Evolutionary conservation across 768 basidiomycete genomes (phyloP), one percentile per base, ranked within the genome.

Genomic region (Lentinula sp.): DNA sequence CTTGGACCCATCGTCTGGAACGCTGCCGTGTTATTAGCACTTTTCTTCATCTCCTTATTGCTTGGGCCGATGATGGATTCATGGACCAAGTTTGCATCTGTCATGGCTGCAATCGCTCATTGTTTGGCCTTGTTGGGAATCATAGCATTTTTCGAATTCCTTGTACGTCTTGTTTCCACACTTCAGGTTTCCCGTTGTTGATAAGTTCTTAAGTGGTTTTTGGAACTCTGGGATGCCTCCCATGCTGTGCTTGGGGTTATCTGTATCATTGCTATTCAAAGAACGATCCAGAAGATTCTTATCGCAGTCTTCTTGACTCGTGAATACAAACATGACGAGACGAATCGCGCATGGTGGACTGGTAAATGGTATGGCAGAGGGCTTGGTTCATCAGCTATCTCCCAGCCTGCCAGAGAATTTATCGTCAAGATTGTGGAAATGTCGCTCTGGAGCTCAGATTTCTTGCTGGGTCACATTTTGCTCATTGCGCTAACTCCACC

Each of bases 321-420:
- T 69, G 97, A 99, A 75, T 96, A 90, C 81, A 98, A 98, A 77
- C 93, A 97, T 71, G 97, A 99, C 70, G 95, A 98, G 78, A 95
- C 93, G 32, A 98, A 98, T 77, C 83, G 92, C 63, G 95, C 95
- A 1, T 98, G 96, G 96, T 99, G 97, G 97, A 95, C 95, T 16
- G 95, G 95, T 63, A 89, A 91, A 78, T 98, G 97, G 97, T 95
- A 95, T 70, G 95, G 95, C 51, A 84, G 94, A 61, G 92, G 93
- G 33, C 80, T 99, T 18, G 96, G 96, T 13, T 82, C 82, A n/a
- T 90, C 91, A 37, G 93, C 91, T 41, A 86, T 96, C 71, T 95
- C 93, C 35, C 97, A 98, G 71, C 95, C 95, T 36, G 94, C 93
- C 60, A 88, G 97, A 71, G 97, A 98, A 80, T 97, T 91, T 70